phyloP scores from a whole-genome alignment of 352 stramenopile genomes.

The Globisporangium orthogonon region DNA sequence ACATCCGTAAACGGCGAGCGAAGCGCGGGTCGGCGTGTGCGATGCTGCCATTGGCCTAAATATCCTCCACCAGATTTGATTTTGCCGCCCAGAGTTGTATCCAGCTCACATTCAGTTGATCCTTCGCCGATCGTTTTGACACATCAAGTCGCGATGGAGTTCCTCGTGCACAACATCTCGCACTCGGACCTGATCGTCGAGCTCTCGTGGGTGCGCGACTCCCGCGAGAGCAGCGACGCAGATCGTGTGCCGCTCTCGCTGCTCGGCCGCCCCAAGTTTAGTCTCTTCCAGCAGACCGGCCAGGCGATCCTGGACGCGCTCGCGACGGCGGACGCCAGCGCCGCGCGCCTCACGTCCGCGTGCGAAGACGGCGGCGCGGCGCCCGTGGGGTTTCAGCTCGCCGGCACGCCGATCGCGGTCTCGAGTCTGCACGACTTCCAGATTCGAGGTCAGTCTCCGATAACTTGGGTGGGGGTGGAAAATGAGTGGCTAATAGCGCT shows the following conservation, averaged over 20 bases:
- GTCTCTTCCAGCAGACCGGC: slow-evolving; percentile 79
- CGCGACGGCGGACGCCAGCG: slow-evolving; percentile 12
- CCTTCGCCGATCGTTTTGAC: too few species aligned
- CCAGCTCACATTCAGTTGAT: too few species aligned
- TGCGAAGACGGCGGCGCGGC: slow-evolving; percentile 5
- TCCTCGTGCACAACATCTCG: slow-evolving; percentile 96
- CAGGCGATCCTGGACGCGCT: slow-evolving; percentile 64
- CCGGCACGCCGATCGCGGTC: slow-evolving; percentile 47
- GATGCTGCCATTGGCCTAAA: too few species aligned
- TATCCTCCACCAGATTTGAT: too few species aligned
- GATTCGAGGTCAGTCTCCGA: slow-evolving; percentile 24
- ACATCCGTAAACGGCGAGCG: too few species aligned
- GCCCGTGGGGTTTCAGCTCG: slow-evolving; percentile 72
- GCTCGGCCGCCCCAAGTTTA: slow-evolving; percentile 84
- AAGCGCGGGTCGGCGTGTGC: too few species aligned
- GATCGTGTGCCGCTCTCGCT: slow-evolving; percentile 38
- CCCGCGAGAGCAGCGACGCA: slow-evolving; percentile 7
- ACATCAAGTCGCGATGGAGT: slow-evolving; percentile 51
- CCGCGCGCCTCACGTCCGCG: slow-evolving; percentile 5
- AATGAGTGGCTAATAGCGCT: neutral
- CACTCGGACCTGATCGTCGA: slow-evolving; percentile 94
- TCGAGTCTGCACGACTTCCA: slow-evolving; percentile 57
- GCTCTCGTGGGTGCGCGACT: slow-evolving; percentile 68
- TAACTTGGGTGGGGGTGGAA: neutral
- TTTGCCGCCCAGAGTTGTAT: too few species aligned